These are phyloP conservation scores for Hemisphaericaspora nanyangensis DNA, from an alignment of 805 yeast genomes.

Conservation along the genomic window DNA sequence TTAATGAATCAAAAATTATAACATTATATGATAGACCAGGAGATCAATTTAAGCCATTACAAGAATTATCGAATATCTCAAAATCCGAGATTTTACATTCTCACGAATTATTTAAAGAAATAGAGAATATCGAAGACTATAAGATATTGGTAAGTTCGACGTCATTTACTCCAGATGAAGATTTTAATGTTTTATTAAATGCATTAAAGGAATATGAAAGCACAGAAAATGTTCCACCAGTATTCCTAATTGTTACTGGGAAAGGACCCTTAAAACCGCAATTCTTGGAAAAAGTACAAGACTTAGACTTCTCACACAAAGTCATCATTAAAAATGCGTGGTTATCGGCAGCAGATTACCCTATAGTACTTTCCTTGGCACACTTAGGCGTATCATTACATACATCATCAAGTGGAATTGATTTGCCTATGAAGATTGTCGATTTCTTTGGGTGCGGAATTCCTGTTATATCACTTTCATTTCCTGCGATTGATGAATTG, in stretches of 20 bases:
- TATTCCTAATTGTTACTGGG: slow-evolving; percentile 86
- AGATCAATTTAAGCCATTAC: slow-evolving; percentile 54
- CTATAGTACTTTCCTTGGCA: slow-evolving; percentile 66
- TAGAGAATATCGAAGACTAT: slow-evolving; percentile 32
- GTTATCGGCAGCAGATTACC: slow-evolving; percentile 78
- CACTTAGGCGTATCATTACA: slow-evolving; percentile 91
- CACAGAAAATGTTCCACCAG: slow-evolving; percentile 50
- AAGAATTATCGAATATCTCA: slow-evolving; percentile 9
- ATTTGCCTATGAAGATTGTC: slow-evolving; percentile 94
- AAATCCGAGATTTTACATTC: slow-evolving; percentile 30
- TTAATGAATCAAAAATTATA: slow-evolving; percentile 43
- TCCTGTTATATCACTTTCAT: slow-evolving; percentile 79
- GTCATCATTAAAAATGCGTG: slow-evolving; percentile 66
- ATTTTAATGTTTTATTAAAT: slow-evolving; percentile 63
- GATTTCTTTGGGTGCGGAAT: slow-evolving; percentile 96
- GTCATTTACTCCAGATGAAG: slow-evolving; percentile 95
- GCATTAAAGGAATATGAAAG: slow-evolving; percentile 63
- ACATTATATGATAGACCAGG: slow-evolving; percentile 89
- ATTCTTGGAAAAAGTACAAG: slow-evolving; percentile 46
- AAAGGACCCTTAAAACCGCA: slow-evolving; percentile 78
- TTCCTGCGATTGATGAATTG: slow-evolving; percentile 75
- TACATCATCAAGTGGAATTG: slow-evolving; percentile 87
- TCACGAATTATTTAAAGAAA: slow-evolving; percentile 24
- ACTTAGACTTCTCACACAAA: slow-evolving; percentile 40
- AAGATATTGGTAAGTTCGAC: slow-evolving; percentile 82